Percentiles rank a stretch among this genome's conserved stretches.
phyloP scores from a whole-genome alignment of 208 protist species.

The Acanthamoeba polyphaga region DNA sequence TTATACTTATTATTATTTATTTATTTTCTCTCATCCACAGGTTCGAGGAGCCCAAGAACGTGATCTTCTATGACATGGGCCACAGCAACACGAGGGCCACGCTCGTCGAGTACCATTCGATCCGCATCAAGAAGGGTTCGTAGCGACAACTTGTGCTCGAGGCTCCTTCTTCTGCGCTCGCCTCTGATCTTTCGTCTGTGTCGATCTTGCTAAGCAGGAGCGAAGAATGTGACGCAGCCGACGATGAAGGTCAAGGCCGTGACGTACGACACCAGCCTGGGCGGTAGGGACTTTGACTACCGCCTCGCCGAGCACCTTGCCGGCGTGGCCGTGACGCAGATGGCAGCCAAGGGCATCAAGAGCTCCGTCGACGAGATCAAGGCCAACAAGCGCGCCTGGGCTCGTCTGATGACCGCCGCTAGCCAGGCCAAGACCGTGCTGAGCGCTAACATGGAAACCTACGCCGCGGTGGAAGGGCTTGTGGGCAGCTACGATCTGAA shows the following conservation, averaged over 20 bases:
- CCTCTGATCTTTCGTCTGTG: too few relatives aligned
- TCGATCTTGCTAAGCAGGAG: background rate
- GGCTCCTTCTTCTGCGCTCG: background rate
- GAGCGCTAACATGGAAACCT: slow-evolving; percentile 92
- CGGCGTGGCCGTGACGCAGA: slow-evolving; percentile 85
- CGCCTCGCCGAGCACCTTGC: slow-evolving; percentile 93
- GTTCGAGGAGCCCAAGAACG: slow-evolving; percentile 72
- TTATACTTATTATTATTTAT: too few relatives aligned
- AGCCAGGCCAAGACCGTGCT: slow-evolving; percentile 93
- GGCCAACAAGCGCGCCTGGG: slow-evolving; percentile 87
- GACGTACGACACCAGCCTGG: slow-evolving; percentile 90
- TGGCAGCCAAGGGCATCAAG: slow-evolving; percentile 35
- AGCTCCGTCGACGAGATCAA: slow-evolving; percentile 10
- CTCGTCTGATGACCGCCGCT: slow-evolving; percentile 91
- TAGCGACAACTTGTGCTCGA: too few relatives aligned
- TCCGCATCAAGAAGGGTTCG: slow-evolving; percentile 64
- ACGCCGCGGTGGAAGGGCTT: slow-evolving; percentile 92
- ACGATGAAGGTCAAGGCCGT: slow-evolving; percentile 88
- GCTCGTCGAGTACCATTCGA: slow-evolving; percentile 87
- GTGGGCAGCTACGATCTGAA: slow-evolving; percentile 91
- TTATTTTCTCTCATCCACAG: background rate
- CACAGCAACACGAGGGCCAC: slow-evolving; percentile 75
- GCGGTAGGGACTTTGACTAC: slow-evolving; percentile 92
- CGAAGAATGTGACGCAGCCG: slow-evolving; percentile 79
- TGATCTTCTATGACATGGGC: slow-evolving; percentile 86